Base-by-base conservation (phyloP, 1,284 basidiomycete genomes). In the Trametes polyzona region DNA sequence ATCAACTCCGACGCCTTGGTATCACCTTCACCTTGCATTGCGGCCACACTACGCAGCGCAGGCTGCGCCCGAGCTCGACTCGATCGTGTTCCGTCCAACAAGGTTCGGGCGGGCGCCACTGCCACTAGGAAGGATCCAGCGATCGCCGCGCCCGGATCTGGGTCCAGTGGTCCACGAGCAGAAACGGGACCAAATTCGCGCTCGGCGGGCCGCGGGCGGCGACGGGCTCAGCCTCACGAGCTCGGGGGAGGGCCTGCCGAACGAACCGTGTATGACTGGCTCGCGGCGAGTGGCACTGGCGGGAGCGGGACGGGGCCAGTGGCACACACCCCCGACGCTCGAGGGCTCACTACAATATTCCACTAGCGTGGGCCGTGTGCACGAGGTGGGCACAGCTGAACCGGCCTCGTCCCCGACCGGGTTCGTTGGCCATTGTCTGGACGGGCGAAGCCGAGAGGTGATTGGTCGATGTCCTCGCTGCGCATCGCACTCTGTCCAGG, bases 81-180 rank as follows among this genome's bases (percentile, higher is more conserved):
- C 53, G 53, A 55, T 55, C 53, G 53, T 55, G 53, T 33, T 55
- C 53, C 53, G 46, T 54, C 52, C 23, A 42, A 54, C 44, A 55
- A 42, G 40, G 53, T 55, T 55, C 12, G 46, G 21, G 8, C 37
- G 21, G 30, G 40, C 53, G 53, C 53, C 53, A 55, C 53, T 55
- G 53, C 53, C 53, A 55, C 53, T 55, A 48, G 44, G 32, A 48
- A 42, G 39, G 53, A 42, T 48, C 36, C 23, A 48, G 46, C 46
- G 53, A 55, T 55, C 53, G 40, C 44, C 52, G 44, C 37, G 43
- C 39, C 30, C 30, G 24, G 46, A 48, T 48, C 53, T 48, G 53
- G 35, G 24, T 37, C 35, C 47, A 29, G 16, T n/a, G 19, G 30
- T 35, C 50, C 50, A 41, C 44, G 52, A 30, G 44, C 44, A 35